A percentile compares a stretch with the other conserved stretches of the same genome.
Evolutionary conservation across 2,329 filamentous ascomycete genomes (phyloP).

Genomic region (Thielaviopsis euricoi): DNA sequence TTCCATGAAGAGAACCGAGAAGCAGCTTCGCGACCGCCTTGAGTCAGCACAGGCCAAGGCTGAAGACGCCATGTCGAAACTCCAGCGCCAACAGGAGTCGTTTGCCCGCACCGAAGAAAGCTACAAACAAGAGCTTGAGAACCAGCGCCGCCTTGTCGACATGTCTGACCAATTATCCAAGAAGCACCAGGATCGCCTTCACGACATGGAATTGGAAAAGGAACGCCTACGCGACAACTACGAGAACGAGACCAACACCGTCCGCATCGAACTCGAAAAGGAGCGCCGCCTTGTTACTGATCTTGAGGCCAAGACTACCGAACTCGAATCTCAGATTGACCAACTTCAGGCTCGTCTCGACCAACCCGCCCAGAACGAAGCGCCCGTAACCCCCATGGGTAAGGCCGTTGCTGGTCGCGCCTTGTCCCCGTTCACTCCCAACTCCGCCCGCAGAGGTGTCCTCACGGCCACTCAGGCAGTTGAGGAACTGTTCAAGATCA

Average conservation of each 20-base stretch:
- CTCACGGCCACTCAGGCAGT: constrained; percentile 46
- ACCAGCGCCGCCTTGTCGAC: constrained; percentile 63
- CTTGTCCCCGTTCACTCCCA: constrained; percentile 47
- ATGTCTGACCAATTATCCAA: constrained; percentile 62
- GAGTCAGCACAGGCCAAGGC: constrained; percentile 74
- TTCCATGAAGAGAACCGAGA: constrained; percentile 61
- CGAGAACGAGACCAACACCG: constrained; percentile 39
- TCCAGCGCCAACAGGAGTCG: constrained; percentile 74
- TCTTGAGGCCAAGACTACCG: constrained; percentile 31
- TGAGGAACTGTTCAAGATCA: constrained; percentile 48
- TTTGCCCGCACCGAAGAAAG: constrained; percentile 69
- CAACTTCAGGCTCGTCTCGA: constrained; percentile 14
- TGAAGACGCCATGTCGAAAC: constrained; percentile 64
- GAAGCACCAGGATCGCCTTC: constrained; percentile 52
- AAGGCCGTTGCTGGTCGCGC: constrained; percentile 37
- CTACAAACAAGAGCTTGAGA: constrained; percentile 74
- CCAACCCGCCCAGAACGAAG: constrained; percentile 26
- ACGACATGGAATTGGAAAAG: constrained; percentile 51
- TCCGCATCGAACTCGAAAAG: constrained; percentile 40
- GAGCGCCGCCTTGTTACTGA: constrained; percentile 30
- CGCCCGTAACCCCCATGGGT: constrained; percentile 42
- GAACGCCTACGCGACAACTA: constrained; percentile 45
- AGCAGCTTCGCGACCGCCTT: constrained; percentile 62
- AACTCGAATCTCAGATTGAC: constrained; percentile 36
- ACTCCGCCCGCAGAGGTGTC: constrained; percentile 36